Evolutionary conservation across 2,329 filamentous ascomycete genomes (phyloP).

Genomic region (Botrytis galanthina): DNA sequence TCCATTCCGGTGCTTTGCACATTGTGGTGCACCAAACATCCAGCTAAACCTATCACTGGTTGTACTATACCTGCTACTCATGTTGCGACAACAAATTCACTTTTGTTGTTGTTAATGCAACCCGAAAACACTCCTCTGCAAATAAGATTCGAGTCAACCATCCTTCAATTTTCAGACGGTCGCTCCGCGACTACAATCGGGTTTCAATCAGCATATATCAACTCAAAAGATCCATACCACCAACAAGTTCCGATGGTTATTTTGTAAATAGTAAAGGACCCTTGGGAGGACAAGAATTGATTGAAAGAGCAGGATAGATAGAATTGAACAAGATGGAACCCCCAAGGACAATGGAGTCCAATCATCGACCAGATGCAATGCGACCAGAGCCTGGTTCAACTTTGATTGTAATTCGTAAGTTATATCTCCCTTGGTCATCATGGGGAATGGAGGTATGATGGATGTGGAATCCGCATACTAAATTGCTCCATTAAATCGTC

Average conservation of each 20-base stretch:
- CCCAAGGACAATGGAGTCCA: constrained; percentile 42
- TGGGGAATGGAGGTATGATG: background rate
- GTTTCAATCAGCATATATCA: background rate
- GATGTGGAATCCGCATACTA: constrained; percentile 17
- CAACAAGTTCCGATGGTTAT: constrained; percentile 2
- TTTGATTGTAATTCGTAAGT: constrained; percentile 70
- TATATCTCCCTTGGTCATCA: constrained; percentile 42
- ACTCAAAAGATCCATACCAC: background rate
- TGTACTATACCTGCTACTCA: constrained; percentile 10
- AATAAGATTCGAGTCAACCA: background rate
- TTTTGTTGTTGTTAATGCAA: constrained; percentile 16
- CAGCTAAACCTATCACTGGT: background rate
- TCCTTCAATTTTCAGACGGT: background rate
- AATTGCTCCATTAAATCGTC: background rate
- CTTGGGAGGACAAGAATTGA: constrained; percentile 4
- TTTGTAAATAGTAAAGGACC: background rate
- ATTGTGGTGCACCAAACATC: constrained; percentile 3
- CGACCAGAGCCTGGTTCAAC: constrained; percentile 63
- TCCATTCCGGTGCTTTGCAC: background rate
- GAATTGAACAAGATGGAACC: constrained; percentile 42
- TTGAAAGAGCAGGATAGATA: background rate
- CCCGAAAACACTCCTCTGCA: background rate
- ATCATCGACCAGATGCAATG: constrained; percentile 36
- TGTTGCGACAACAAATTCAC: constrained; percentile 21
- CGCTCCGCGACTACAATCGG: background rate